Base-by-base conservation (phyloP, 257 asterid species). In the Linderniella brevidens region DNA sequence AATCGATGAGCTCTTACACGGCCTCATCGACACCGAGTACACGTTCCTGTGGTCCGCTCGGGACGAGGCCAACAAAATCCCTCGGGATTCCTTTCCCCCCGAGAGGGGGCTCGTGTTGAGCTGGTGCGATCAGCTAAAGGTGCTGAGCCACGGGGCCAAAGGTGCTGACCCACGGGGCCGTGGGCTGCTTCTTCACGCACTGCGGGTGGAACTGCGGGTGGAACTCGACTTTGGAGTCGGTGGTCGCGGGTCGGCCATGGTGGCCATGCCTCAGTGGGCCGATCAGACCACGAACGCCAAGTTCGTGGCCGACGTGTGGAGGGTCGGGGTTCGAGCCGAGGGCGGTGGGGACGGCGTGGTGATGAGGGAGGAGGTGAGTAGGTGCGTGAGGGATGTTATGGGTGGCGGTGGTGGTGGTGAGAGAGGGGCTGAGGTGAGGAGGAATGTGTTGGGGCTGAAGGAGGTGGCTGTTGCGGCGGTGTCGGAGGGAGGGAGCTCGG, bases 121-220 rank as follows among this genome's bases (percentile, higher is more conserved):
- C 12, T 60, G 69, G 71, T 60, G 75, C 40, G 5, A 35, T 19
- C 77, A 74, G 6, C 19, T 53, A 1, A 50, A 63, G 15, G 58
- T 58, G 1, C 51, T 78, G 42, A 36, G 67, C 0, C 67, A 67
- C 13, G 36, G 45, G 4, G 68, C 70, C 19, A 1, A 50, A 63
- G 15, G 58, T 58, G 1, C 51, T 78, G 42, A 36, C 66, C 0
- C 67, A 67, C 13, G 36, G 45, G 4, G 68, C 70, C 19, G 52
- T 70, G 19, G 73, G 82, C 46, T 55, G 79, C 17, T 78, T 78
- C 44, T 3, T 74, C 1, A 49, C 71, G 0, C 84, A 78, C 13
- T 42, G 84, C 41, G 88, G 88, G 0, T 78, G 83, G 83, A 74
- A 78, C 13, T 42, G 84, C 41, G 88, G 88, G 0, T 78, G 83